Conservation (phyloP, 768 basidiomycete genomes). For the Cytidiella melzeri region DNA sequence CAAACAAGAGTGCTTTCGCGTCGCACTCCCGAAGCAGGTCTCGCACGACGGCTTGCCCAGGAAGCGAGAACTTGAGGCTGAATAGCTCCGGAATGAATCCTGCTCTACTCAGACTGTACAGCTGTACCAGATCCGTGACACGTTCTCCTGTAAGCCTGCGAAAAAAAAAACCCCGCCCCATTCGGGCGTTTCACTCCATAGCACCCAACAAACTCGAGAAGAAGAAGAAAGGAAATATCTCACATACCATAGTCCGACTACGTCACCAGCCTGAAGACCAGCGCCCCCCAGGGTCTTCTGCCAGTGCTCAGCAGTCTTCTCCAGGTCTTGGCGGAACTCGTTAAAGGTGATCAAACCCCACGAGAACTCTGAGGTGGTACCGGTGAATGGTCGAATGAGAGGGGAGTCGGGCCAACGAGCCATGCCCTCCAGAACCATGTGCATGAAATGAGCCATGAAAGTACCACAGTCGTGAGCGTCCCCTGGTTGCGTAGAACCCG, state of each 20-base stretch:
- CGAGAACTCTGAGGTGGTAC: neutral
- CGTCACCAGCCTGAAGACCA: neutral
- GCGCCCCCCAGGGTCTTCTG: neutral
- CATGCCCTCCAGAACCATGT: conserved; percentile 2
- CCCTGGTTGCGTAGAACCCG: no score
- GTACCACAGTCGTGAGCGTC: no score
- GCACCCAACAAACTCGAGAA: no score
- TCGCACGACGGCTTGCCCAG: conserved; percentile 10
- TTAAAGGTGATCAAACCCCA: conserved; percentile 1
- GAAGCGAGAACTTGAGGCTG: conserved; percentile 12
- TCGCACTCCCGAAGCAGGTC: conserved; percentile 10
- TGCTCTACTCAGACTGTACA: conserved; percentile 20
- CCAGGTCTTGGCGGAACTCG: neutral
- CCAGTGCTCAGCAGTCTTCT: neutral
- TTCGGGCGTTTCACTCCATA: no score
- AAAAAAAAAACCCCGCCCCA: no score
- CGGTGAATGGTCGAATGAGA: conserved; percentile 1
- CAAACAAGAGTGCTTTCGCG: conserved; percentile 9
- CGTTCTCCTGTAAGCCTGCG: conserved; percentile 20
- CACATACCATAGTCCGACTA: conserved; percentile 5
- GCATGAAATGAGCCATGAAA: conserved; percentile 5
- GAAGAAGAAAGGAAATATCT: no score
- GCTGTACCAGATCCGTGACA: conserved; percentile 19
- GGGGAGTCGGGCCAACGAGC: neutral
- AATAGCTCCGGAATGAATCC: conserved; percentile 23